These are phyloP conservation scores for Hydrangea macrophylla DNA, from an alignment of 148 eudicot species.

Conservation along the genomic window DNA sequence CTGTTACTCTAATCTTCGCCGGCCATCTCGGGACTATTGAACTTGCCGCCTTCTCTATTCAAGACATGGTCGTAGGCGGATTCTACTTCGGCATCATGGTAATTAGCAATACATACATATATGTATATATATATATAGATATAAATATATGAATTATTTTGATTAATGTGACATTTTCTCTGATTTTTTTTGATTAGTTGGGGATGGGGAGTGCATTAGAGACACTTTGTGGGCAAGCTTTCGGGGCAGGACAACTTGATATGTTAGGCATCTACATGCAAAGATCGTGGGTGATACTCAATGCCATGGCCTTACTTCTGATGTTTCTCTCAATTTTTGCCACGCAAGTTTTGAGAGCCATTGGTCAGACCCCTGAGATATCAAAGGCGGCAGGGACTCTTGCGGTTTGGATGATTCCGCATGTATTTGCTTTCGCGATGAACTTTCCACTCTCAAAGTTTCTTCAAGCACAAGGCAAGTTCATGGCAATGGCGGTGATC, in stretches of 20 bases:
- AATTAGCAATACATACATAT: not conserved
- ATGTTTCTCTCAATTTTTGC: constrained; percentile 29
- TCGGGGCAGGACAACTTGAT: constrained; percentile 29
- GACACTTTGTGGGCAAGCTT: constrained; percentile 43
- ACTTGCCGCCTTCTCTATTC: constrained; percentile 20
- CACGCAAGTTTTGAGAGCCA: constrained; percentile 28
- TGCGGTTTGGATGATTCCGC: no score
- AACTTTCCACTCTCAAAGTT: no score
- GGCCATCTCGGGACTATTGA: constrained; percentile 22
- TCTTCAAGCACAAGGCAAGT: no score
- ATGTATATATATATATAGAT: no score
- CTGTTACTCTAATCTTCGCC: constrained; percentile 20
- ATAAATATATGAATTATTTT: not conserved
- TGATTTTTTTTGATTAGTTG: constrained; percentile 20
- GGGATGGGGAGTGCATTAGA: constrained; percentile 43
- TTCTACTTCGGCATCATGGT: constrained; percentile 21
- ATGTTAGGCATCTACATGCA: constrained; percentile 43
- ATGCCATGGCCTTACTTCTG: constrained; percentile 17
- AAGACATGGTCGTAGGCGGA: constrained; percentile 21
- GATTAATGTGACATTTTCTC: no score
- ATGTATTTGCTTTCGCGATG: no score
- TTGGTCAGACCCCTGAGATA: no score
- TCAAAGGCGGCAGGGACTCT: no score
- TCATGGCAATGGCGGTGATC: no score
- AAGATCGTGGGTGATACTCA: no score